These are phyloP conservation scores for Asterochloris erici DNA, from an alignment of 139 green algal genomes.

Conservation along the genomic window DNA sequence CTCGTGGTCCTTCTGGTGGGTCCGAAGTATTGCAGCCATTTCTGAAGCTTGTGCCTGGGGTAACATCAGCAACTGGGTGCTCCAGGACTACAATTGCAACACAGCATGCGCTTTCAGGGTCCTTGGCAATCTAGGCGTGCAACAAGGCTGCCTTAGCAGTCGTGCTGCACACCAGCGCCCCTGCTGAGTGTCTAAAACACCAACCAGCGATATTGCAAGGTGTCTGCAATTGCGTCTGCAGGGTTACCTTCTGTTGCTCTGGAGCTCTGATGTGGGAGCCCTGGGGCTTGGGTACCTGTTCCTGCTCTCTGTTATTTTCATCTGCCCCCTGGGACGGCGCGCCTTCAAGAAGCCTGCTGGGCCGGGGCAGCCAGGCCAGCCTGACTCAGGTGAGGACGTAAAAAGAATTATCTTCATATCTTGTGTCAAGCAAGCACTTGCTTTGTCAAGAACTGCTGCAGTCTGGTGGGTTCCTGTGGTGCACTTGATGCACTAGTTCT, in stretches of 20 bases:
- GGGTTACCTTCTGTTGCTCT: conserved; percentile 34
- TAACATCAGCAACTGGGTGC: not conserved
- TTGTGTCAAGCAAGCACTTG: no score
- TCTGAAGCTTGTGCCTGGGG: no score
- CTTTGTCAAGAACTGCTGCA: no score
- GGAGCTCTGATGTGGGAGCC: conserved; percentile 13
- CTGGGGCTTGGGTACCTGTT: conserved; percentile 36
- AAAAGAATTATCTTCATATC: no score
- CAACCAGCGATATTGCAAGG: not conserved
- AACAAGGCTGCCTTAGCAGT: not conserved
- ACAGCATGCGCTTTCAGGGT: not conserved
- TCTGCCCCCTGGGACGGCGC: not conserved
- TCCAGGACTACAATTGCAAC: not conserved
- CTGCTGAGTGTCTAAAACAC: not conserved
- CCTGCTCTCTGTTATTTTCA: conserved; percentile 21
- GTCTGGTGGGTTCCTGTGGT: no score
- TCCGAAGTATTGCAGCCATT: no score
- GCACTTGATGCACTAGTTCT: not conserved
- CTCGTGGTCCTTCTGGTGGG: conserved; percentile 26
- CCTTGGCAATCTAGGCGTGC: not conserved
- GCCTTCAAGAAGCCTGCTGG: no score
- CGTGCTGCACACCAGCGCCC: not conserved
- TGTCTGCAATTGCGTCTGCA: not conserved
- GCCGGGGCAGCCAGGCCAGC: no score
- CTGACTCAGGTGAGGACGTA: no score